Evolutionary conservation across 2,329 filamentous ascomycete genomes (phyloP), one percentile per base, ranked within the genome.

Genomic region (Drechslerella coelobrocha): DNA sequence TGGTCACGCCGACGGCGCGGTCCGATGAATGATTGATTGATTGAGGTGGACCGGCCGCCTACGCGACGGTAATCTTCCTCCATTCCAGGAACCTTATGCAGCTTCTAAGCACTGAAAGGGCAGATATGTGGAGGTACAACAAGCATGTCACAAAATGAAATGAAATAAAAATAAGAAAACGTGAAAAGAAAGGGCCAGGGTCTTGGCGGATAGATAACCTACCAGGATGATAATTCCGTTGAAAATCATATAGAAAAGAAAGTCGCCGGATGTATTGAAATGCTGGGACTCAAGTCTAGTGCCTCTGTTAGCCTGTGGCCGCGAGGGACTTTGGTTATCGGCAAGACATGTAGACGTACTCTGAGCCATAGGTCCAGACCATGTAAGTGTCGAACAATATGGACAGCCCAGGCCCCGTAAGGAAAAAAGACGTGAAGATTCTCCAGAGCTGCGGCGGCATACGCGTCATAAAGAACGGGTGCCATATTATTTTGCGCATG

Each of bases 21-120:
- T 52, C 53, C 52, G 37, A 34, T 63, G 65, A 69, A 57, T 69
- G 57, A 69, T 68, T 66, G 61, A 61, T 57, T 62, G 57, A 63
- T 61, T 61, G 59, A 61, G 50, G 37, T 52, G 47, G 52, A 57
- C 57, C 52, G 12, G 54, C 41, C 54, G 66, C 34, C 66, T 39
- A 53, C 66, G 59, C 57, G 52, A 55, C 52, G 48, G 66, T 50
- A 59, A 71, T 71, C 66, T 71, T 53, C 66, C 66, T 71, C 66
- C 66, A 71, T 71, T 71, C 66, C 66, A 71, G 66, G 66, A 71
- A 71, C 66, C 66, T 63, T 71, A 59, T 71, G 59, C 66, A 71
- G 66, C 66, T 71, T 71, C 66, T 71, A 71, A 71, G 66, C 66
- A 71, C 66, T 71, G 66, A 63, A 71, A 63, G 66, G 66, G 66